Base-by-base conservation (phyloP, 306 rosid species). In the Rubus parviflorus region DNA sequence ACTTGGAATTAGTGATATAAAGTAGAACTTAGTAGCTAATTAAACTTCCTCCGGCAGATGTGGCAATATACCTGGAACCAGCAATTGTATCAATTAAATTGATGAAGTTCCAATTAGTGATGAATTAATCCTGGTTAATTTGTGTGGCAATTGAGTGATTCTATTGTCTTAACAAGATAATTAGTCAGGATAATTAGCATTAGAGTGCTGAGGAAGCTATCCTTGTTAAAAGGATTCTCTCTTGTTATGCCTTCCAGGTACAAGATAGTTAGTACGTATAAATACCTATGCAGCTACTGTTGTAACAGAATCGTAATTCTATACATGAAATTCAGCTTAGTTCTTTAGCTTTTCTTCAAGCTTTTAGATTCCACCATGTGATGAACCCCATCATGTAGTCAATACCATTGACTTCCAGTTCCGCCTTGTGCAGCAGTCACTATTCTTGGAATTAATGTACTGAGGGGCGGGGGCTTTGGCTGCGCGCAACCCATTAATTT, bases 381-480 rank as follows among this genome's bases (percentile, higher is more conserved):
- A n/a, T n/a, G n/a, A n/a, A 51, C 41, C 25, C 61, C 45, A 40
- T 42, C 46, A 75, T 30, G 54, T 72, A 85, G 60, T 86, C 83
- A 96, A 85, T 87, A 94, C 98, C 96, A 94, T 65, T 85, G 89
- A 79, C 92, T 83, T 42, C 90, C 93, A 52, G 94, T 64, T 79
- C 92, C 92, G 38, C 87, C 89, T 80, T 88, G 94, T 51, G 96
- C 93, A 73, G 98, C 99, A 67, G 99, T 90, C 70, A 92, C 90
- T 90, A 92, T 90, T 82, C 90, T 83, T 47, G 91, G 79, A n/a
- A n/a, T n/a, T n/a, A 75, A 92, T 75, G 77, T 86, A 90, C 77
- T 86, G 96, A 60, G n/a, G n/a, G n/a, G n/a, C n/a, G 91, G 91
- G 57, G 92, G 91, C 78, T 92, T 92, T 35, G 97, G 94, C 89